These are phyloP conservation scores for Aspergillus olivimuriae DNA, from an alignment of 495 filamentous ascomycete genomes.

Conservation along the genomic window DNA sequence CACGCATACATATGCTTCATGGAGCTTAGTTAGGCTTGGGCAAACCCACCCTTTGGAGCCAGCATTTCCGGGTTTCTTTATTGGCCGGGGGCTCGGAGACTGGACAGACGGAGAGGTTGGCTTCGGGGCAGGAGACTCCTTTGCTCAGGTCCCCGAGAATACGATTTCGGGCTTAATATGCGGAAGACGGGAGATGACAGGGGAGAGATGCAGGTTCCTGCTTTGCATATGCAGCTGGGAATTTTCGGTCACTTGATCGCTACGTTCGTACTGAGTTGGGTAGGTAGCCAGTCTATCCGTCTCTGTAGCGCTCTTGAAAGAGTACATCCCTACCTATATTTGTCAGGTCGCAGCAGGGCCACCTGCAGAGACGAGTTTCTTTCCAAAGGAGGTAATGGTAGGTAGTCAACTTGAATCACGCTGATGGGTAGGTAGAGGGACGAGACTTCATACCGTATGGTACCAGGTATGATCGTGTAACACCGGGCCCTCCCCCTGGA, in stretches of 20 bases:
- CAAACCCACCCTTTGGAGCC: not conserved
- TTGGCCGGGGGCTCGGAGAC: no score
- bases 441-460: not conserved
- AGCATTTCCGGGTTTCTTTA: not conserved
- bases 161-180: not conserved
- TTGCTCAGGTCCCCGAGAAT: no score
- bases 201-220: not conserved
- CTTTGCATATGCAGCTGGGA: not conserved
- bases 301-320: no score
- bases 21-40: not conserved
- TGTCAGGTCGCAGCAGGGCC: no score
- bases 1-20: not conserved
- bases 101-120: no score
- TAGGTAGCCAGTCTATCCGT: not conserved
- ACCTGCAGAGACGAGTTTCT: no score
- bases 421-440: not conserved
- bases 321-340: no score
- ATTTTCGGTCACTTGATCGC: not conserved
- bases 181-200: not conserved
- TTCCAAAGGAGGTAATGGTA: not conserved
- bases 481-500: not conserved
- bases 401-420: not conserved
- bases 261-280: not conserved
- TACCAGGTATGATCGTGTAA: slow-evolving; percentile 1
- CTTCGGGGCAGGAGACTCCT: no score